These are phyloP conservation scores for Aspergillus biplanus DNA, from an alignment of 495 filamentous ascomycete genomes.

Conservation along the genomic window DNA sequence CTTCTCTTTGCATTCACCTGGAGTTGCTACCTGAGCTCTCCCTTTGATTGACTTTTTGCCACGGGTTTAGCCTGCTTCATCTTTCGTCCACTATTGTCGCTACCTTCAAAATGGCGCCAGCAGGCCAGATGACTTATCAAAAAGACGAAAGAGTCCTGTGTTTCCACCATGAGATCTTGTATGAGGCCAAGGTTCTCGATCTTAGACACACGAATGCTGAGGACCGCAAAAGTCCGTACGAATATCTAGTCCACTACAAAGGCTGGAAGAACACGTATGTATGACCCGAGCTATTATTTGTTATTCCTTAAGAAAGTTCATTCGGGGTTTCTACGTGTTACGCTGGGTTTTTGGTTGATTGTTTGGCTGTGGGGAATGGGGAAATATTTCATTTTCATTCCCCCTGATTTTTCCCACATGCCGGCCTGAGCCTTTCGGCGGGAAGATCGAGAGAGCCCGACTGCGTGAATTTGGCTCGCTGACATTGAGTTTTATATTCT, in stretches of 20 bases:
- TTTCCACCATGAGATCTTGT: constrained; percentile 95
- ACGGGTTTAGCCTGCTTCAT: not conserved
- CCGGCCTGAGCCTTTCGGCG: constrained; percentile 8
- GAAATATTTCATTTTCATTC: constrained; percentile 5
- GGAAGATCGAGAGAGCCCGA: constrained; percentile 3
- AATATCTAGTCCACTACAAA: constrained; percentile 96
- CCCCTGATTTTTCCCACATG: constrained; percentile 19
- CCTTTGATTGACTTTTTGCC: not conserved
- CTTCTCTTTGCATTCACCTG: not conserved
- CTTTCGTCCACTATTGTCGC: constrained; percentile 4
- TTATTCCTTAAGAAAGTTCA: constrained; percentile 1
- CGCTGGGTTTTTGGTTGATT: not conserved
- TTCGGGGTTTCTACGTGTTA: not conserved
- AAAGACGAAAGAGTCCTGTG: constrained; percentile 95
- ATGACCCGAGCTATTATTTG: constrained; percentile 6
- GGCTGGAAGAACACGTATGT: constrained; percentile 97
- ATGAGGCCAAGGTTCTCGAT: constrained; percentile 95
- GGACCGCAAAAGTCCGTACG: constrained; percentile 73
- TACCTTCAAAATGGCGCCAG: constrained; percentile 59
- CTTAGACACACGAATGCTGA: constrained; percentile 62
- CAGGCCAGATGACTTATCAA: constrained; percentile 63
- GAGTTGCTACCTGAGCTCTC: not conserved
- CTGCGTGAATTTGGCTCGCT: constrained; percentile 21
- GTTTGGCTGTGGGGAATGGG: not conserved
- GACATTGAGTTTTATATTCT: constrained; percentile 10